These are phyloP conservation scores for Phytopythium oedochilum DNA, from an alignment of 352 stramenopile species.

Conservation along the genomic window DNA sequence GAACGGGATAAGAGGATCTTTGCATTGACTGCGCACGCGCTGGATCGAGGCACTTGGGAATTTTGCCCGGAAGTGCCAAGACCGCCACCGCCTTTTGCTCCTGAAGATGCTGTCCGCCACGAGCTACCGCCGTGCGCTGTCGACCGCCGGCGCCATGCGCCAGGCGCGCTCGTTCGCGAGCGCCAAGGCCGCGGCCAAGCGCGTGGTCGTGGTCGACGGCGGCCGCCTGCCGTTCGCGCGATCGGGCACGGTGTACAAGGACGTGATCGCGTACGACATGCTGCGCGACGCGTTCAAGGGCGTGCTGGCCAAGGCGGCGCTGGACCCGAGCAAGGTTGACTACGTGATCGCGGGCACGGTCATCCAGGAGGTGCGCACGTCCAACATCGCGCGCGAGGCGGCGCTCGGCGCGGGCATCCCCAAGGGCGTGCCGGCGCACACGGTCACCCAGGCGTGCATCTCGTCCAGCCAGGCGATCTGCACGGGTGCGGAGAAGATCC, in stretches of 20 bases:
- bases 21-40: not conserved
- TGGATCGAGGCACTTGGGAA: slow-evolving; percentile 3
- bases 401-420: slow-evolving; percentile 95
- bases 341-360: slow-evolving; percentile 96
- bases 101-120: slow-evolving; percentile 19
- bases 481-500: slow-evolving; percentile 94
- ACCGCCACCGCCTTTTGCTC: not conserved
- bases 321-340: slow-evolving; percentile 95
- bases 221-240: slow-evolving; percentile 94
- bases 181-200: slow-evolving; percentile 34
- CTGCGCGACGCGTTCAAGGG: slow-evolving; percentile 95
- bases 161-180: slow-evolving; percentile 32
- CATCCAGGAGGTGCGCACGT: slow-evolving; percentile 96
- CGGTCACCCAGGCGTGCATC: slow-evolving; percentile 96
- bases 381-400: slow-evolving; percentile 96
- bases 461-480: slow-evolving; percentile 95
- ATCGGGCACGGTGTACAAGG: slow-evolving; percentile 95
- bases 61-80: not conserved
- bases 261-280: slow-evolving; percentile 97
- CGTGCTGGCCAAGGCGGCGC: slow-evolving; percentile 92
- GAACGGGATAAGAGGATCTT: not conserved
- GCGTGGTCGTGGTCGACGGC: slow-evolving; percentile 93
- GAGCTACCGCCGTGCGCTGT: slow-evolving; percentile 9
- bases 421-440: slow-evolving; percentile 93
- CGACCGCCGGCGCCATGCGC: slow-evolving; percentile 17